phyloP scores from a whole-genome alignment of 768 basidiomycete species.

The Leccinum variicolor region DNA sequence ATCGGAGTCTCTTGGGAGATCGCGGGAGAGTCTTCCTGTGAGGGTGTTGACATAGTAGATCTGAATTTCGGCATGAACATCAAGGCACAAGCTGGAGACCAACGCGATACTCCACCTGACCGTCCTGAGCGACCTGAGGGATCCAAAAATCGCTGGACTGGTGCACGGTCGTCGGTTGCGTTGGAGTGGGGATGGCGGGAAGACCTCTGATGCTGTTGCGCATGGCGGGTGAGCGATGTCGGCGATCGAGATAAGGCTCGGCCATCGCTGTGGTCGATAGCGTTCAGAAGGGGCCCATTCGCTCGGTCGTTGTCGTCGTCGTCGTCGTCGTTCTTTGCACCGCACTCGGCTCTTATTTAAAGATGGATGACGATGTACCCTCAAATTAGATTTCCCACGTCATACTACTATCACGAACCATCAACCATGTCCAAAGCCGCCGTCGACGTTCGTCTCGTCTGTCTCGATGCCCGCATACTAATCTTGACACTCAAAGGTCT shows the following conservation, averaged over 20 bases:
- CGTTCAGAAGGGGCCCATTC: slow-evolving; percentile 1
- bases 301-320: neutral
- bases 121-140: slow-evolving; percentile 75
- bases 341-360: neutral
- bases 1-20: slow-evolving; percentile 72
- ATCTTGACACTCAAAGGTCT: slow-evolving; percentile 47
- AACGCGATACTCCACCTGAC: slow-evolving; percentile 56
- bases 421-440: slow-evolving; percentile 21
- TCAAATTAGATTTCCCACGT: slow-evolving; percentile 12
- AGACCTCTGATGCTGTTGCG: slow-evolving; percentile 28
- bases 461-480: neutral
- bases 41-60: slow-evolving; percentile 92
- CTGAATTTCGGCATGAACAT: slow-evolving; percentile 37
- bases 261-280: slow-evolving; percentile 18
- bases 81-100: neutral
- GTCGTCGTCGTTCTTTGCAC: slow-evolving; percentile 15
- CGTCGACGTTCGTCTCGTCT: slow-evolving; percentile 35
- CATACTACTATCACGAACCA: neutral
- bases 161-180: neutral
- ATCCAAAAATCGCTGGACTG: slow-evolving; percentile 81
- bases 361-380: neutral
- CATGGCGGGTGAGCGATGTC: neutral
- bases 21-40: slow-evolving; percentile 74
- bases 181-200: slow-evolving; percentile 23
- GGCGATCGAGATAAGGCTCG: slow-evolving; percentile 4